Evolutionary conservation across 2,329 filamentous ascomycete species (phyloP), one percentile per base, ranked within the genome.

Genomic region (Colletotrichum shisoi): DNA sequence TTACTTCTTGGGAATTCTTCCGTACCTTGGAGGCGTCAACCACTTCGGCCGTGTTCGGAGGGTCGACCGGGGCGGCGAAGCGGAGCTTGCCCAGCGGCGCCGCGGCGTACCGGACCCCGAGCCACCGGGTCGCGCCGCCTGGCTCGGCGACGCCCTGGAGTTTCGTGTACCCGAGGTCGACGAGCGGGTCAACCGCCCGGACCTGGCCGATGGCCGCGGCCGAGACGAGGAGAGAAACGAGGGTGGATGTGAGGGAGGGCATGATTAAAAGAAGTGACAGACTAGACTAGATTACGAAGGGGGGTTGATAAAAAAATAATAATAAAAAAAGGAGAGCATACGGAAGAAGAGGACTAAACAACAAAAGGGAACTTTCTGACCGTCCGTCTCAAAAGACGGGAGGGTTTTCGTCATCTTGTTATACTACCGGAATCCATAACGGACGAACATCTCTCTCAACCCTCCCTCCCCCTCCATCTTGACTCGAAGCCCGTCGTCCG

Each of bases 41-140:
- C 2, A 59, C 19, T 3, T 64, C 64, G 3, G 61, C 51, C 3
- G 64, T 64, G 9, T 9, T 52, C 4, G 66, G 66, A 37, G 62
- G 66, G 74, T 91, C 88, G 71, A 84, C 79, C 0, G 92, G 90
- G 15, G 87, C 86, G 57, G 83, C 80, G 73, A 93, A 94, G 37
- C 92, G 84, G 67, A 91, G 74, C 6, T 84, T 71, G 1, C 88
- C 89, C 3, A 90, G 61, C 0, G 91, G 91, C n/a, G 91, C 81
- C 9, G 89, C 87, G 1, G 91, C 91, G 79, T 87, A 95, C 49
- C 90, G 86, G 70, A 95, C 86, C 1, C 91, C 91, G 6, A 92
- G 82, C 90, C 90, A 94, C 75, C 90, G 84, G 3, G 84, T 87
- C 56, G 92, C 79, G 1, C 88, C 89, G 17, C 64, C 49, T 7